A percentile compares a stretch with the other conserved stretches of the same genome.
Evolutionary conservation across 2,329 filamentous ascomycete species (phyloP).

Genomic region (Apiospora pterosperma): DNA sequence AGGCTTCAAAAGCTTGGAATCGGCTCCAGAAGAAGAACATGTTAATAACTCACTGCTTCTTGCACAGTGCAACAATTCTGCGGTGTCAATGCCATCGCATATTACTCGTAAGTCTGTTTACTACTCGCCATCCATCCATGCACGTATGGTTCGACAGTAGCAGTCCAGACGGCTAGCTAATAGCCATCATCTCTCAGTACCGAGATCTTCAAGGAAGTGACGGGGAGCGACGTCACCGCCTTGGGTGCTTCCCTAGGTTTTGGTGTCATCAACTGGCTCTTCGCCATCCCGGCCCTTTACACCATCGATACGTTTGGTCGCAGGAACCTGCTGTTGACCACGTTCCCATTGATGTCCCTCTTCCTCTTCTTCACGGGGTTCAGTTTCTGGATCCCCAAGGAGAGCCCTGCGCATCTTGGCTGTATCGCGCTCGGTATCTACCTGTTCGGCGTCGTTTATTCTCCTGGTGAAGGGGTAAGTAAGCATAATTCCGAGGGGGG

Average conservation of each 20-base stretch:
- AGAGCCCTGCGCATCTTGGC: conserved; percentile 34
- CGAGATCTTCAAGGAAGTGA: conserved; percentile 56
- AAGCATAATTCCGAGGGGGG: not conserved
- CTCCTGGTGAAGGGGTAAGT: conserved; percentile 56
- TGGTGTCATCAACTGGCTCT: conserved; percentile 63
- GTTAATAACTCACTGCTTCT: not conserved
- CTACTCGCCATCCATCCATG: too few species aligned
- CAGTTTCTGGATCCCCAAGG: conserved; percentile 40
- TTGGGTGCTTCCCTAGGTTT: conserved; percentile 61
- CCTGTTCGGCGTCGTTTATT: conserved; percentile 48
- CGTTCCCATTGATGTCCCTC: conserved; percentile 62
- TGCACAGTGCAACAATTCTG: conserved; percentile 30
- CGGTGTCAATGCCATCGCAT: conserved; percentile 41
- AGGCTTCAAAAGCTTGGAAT: too few species aligned
- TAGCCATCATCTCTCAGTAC: conserved; percentile 42
- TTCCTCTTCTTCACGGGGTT: conserved; percentile 45
- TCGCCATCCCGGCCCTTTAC: conserved; percentile 60
- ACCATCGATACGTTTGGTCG: conserved; percentile 68
- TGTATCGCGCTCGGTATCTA: conserved; percentile 48
- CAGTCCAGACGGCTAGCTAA: conserved; percentile 29
- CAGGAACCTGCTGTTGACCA: conserved; percentile 58
- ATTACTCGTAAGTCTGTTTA: conserved; percentile 39
- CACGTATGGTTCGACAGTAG: not conserved
- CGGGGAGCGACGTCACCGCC: conserved; percentile 47
- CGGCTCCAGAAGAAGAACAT: not conserved